These are phyloP conservation scores for Calonectria pteridis DNA, from an alignment of 2,329 filamentous ascomycete species.

Conservation along the genomic window DNA sequence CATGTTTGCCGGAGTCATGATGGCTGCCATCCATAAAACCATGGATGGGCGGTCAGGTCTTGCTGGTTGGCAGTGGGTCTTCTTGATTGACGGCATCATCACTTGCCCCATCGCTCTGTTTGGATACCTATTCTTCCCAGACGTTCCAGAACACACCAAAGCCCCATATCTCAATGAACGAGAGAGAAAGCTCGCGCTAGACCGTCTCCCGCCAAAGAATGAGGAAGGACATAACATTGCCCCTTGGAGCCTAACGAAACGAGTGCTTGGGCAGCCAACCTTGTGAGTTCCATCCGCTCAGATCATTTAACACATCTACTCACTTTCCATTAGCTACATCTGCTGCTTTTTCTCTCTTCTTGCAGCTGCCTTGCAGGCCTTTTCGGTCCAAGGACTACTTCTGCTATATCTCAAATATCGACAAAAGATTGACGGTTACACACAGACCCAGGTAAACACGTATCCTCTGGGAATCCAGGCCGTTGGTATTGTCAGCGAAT, in stretches of 20 bases:
- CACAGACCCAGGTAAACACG: constrained; percentile 43
- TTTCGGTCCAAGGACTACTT: constrained; percentile 41
- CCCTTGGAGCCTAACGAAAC: constrained; percentile 45
- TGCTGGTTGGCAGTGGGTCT: constrained; percentile 63
- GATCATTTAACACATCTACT: fast-evolving
- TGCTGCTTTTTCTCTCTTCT: constrained; percentile 48
- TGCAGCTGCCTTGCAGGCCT: constrained; percentile 35
- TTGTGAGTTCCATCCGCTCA: constrained; percentile 35
- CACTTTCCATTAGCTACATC: constrained; percentile 12
- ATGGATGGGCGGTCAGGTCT: constrained; percentile 55
- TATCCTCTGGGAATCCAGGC: constrained; percentile 42
- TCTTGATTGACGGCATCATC: constrained; percentile 42
- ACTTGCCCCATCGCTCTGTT: constrained; percentile 39
- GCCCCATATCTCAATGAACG: constrained; percentile 51
- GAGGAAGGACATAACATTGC: constrained; percentile 51
- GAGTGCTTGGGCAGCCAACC: constrained; percentile 43
- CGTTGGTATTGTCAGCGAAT: constrained; percentile 40
- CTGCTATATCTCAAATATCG: constrained; percentile 42
- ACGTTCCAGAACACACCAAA: constrained; percentile 50
- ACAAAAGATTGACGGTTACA: constrained; percentile 33
- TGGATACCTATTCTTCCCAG: constrained; percentile 40
- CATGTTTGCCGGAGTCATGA: constrained; percentile 70
- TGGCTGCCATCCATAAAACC: constrained; percentile 55
- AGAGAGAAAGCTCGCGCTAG: constrained; percentile 49
- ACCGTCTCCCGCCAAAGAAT: constrained; percentile 48